Conservation (phyloP, 164 flowering plant species). For the Dillenia suffruticosa region DNA sequence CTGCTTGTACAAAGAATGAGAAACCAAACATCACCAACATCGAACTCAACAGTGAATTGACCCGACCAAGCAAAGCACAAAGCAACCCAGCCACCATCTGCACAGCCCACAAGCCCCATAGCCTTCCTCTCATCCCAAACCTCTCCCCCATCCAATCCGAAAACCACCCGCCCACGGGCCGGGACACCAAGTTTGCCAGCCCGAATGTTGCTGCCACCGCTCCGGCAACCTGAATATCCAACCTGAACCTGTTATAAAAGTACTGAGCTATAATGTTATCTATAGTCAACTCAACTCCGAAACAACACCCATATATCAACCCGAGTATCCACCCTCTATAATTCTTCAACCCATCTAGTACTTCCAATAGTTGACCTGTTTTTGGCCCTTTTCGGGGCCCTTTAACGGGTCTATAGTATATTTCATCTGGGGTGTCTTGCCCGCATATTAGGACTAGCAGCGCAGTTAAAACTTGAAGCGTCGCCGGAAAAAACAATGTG, state of each 20-base stretch:
- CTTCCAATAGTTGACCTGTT: slow-evolving; percentile 14
- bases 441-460: slow-evolving; percentile 43
- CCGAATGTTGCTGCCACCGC: slow-evolving; percentile 57
- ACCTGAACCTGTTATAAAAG: slow-evolving; percentile 48
- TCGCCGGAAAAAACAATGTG: slow-evolving; percentile 43
- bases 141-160: slow-evolving; percentile 46
- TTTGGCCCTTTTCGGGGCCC: slow-evolving; percentile 2
- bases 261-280: slow-evolving; percentile 57
- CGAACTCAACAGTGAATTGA: slow-evolving; percentile 41
- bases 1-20: slow-evolving; percentile 61
- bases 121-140: slow-evolving; percentile 61
- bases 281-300: slow-evolving; percentile 55
- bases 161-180: slow-evolving; percentile 54
- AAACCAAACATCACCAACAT: slow-evolving; percentile 45
- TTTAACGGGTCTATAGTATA: slow-evolving; percentile 2
- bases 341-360: slow-evolving; percentile 43
- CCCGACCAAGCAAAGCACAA: slow-evolving; percentile 46
- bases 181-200: slow-evolving; percentile 40
- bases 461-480: slow-evolving; percentile 40
- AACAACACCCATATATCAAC: slow-evolving; percentile 39
- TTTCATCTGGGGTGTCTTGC: slow-evolving; percentile 48
- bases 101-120: slow-evolving; percentile 62
- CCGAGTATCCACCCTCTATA: slow-evolving; percentile 65
- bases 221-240: slow-evolving; percentile 41
- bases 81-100: slow-evolving; percentile 50